Conservation (phyloP, 495 filamentous ascomycete genomes). For the Daldinia grandis region DNA sequence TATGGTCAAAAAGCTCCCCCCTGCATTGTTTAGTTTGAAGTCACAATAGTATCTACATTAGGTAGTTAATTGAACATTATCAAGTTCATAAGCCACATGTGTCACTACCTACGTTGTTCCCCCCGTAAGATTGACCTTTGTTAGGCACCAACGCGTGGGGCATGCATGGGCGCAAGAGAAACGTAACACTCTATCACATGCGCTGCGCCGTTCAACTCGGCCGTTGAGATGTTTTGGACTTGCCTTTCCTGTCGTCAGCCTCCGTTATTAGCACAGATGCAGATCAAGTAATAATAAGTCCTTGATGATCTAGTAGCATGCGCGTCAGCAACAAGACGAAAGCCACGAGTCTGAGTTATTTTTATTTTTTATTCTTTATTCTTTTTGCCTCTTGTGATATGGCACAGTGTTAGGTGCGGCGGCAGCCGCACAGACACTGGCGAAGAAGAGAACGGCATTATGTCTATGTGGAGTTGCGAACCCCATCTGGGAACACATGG, state of each 20-base stretch:
- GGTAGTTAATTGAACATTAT: slow-evolving; percentile 38
- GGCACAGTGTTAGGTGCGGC: not conserved
- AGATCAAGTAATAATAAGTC: slow-evolving; percentile 8
- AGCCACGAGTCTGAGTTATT: not conserved
- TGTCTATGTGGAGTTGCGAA: slow-evolving; percentile 15
- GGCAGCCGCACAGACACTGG: not conserved
- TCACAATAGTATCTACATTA: slow-evolving; percentile 28
- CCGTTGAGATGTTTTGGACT: slow-evolving; percentile 22
- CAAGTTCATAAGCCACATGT: slow-evolving; percentile 23
- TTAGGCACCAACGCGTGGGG: slow-evolving; percentile 25
- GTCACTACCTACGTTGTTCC: not conserved
- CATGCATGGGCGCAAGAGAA: slow-evolving; percentile 22
- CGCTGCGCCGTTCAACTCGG: slow-evolving; percentile 20
- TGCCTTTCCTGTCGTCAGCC: slow-evolving; percentile 23
- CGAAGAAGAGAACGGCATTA: not conserved
- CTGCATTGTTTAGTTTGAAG: slow-evolving; percentile 40
- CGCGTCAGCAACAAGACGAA: slow-evolving; percentile 23
- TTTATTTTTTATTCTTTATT: no score
- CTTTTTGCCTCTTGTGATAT: not conserved
- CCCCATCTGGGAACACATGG: not conserved
- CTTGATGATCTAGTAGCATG: slow-evolving; percentile 13
- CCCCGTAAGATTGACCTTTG: not conserved
- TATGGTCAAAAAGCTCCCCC: slow-evolving; percentile 20
- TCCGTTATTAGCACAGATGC: slow-evolving; percentile 9
- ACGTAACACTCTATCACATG: slow-evolving; percentile 37